These are phyloP conservation scores for Euphorbia peplus DNA, from an alignment of 345 rosid species.

Conservation along the genomic window DNA sequence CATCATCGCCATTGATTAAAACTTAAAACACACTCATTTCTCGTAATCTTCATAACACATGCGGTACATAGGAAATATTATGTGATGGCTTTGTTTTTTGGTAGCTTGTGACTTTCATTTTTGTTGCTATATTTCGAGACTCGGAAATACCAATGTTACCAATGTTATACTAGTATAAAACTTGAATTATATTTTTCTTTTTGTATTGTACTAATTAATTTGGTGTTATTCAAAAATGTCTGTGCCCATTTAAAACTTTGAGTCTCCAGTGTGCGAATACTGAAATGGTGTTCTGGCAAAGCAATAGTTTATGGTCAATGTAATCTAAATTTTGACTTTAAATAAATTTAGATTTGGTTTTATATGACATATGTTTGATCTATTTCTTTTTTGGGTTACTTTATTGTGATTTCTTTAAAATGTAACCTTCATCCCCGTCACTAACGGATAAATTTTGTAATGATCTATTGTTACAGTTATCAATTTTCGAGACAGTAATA, in stretches of 20 bases:
- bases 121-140: conserved; percentile 16
- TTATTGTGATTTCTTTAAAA: no score
- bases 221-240: background rate
- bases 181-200: conserved; percentile 1
- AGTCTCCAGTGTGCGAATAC: no score
- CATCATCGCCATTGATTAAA: conserved; percentile 76
- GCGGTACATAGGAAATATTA: conserved; percentile 29
- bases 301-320: no score
- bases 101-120: conserved; percentile 14
- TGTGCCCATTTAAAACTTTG: background rate
- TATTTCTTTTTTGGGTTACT: no score
- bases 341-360: no score
- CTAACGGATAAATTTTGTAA: no score
- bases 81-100: conserved; percentile 12
- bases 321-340: no score
- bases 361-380: no score
- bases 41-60: conserved; percentile 8
- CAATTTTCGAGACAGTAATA: no score
- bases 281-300: no score
- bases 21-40: background rate
- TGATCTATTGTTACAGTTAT: no score
- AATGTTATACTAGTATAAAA: conserved; percentile 18
- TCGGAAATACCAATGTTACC: conserved; percentile 4
- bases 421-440: no score
- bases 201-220: background rate